Conservation (phyloP, 176 grass and related monocot species). For the Ampelocalamus luodianensis region DNA sequence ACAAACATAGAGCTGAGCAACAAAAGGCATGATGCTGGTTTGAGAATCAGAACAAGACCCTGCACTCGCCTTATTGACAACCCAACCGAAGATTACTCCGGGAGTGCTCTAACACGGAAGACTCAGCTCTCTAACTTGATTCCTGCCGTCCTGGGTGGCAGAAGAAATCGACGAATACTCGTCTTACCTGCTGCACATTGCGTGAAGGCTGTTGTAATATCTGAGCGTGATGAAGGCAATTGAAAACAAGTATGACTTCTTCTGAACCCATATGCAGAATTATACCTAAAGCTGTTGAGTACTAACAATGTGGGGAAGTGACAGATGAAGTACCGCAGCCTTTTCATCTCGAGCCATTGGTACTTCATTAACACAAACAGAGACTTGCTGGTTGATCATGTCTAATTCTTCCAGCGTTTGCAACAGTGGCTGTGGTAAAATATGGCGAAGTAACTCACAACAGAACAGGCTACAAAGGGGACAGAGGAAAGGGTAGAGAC, state of each 20-base stretch:
- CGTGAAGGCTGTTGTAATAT: conserved; percentile 67
- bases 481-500: too few relatives aligned
- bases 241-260: not conserved
- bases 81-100: conserved; percentile 31
- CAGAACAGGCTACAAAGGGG: too few relatives aligned
- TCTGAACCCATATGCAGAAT: too few relatives aligned
- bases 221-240: conserved; percentile 25
- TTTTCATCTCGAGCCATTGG: too few relatives aligned
- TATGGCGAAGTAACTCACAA: too few relatives aligned
- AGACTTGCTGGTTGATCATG: too few relatives aligned
- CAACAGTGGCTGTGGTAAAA: too few relatives aligned
- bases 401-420: too few relatives aligned
- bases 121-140: conserved; percentile 63
- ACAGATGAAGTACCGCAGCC: too few relatives aligned
- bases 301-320: too few relatives aligned
- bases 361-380: too few relatives aligned
- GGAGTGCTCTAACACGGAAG: conserved; percentile 52
- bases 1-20: not conserved
- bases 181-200: conserved; percentile 58
- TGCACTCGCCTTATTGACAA: conserved; percentile 6
- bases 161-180: conserved; percentile 74
- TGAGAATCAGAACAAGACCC: conserved; percentile 3
- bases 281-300: too few relatives aligned
- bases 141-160: conserved; percentile 65
- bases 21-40: not conserved